Base-by-base conservation (phyloP, 257 asterid species). In the Primulina eburnea region DNA sequence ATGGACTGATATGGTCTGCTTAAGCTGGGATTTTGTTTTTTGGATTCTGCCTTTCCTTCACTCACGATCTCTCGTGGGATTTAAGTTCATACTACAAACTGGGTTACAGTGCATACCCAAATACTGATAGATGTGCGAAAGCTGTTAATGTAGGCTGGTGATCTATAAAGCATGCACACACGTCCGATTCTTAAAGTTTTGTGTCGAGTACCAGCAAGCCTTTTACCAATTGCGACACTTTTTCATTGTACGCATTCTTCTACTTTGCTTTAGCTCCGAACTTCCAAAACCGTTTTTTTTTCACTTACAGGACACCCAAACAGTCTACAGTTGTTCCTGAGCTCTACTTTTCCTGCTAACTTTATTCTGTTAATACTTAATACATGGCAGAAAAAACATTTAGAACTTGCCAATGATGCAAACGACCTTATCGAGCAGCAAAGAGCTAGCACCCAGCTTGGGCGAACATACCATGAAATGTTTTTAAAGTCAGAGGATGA, bases 381-480 rank as follows among this genome's bases (percentile, higher is more conserved):
- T 52, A 53, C 73, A 18, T 62, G 77, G 67, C 86, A 93, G 99
- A 86, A 89, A 86, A 91, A 81, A 53, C 99, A 91, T 83, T 75
- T 94, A 71, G 87, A 91, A 69, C 88, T 94, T 8, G 96, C 99
- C 60, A 84, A 80, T 82, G 84, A 85, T 73, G 79, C 78, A 60
- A 80, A 84, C 62, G 89, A 94, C 76, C 79, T 94, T 17, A 38
- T 82, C 77, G 97, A 94, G 86, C 96, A 94, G 81, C 97, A 91
- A 81, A 84, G 99, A 83, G 97, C 97, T 20, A 81, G 86, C 75
- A 94, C 99, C 35, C 99, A 94, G 83, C 97, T 94, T 29, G 99
- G 99, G 62, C 87, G 99, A 73, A 87, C 96, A 56, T 94, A 91
- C 74, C 92, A 94, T 81, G 97, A 94, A 80, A 76, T 91, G 71